Base-by-base conservation (phyloP, 331 rosid genomes). In the Dryas integrifolia region DNA sequence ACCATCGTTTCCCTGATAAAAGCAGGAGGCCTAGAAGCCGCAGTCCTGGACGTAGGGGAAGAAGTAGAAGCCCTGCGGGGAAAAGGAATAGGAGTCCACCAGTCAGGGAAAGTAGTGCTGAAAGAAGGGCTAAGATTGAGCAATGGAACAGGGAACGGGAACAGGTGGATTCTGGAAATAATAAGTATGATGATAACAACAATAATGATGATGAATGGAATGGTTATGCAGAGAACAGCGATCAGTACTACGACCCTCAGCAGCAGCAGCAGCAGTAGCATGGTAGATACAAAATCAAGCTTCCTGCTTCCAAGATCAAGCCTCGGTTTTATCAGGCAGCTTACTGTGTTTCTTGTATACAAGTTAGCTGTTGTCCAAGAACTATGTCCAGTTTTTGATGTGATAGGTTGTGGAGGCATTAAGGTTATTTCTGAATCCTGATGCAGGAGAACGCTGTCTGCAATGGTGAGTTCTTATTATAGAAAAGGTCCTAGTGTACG, bases 111-210 rank as follows among this genome's bases (percentile, higher is more conserved):
- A 89, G 85, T 69, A 95, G 97, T 75, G 96, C 56, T 47, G 97
- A 95, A 81, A 87, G 99, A 77, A 88, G 99, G 81, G 99, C 99
- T 55, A 92, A 84, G 79, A 95, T 95, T 52, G 99, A 95, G 84
- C 90, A 88, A 58, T 95, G 99, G 99, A 95, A 95, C 85, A 84
- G 82, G 82, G 99, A 95, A 84, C 83, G 63, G 84, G 99, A 95
- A 70, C 80, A 47, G 47, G 82, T 2, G 47, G 92, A 80, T 0
- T 35, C 88, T 48, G 92, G 87, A 30, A 66, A 60, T 77, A 79
- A 53, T 77, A 77, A 80, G 58, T 67, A 77, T 60, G 64, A 76
- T 41, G 79, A 76, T 65, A 66, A 5, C 44, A 78, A 74, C 71
- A 69, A 73, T 69, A 56, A 71, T 70, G 89, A 83, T 64, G 78